Conservation (phyloP, 108 stramenopile species). For the Pelagomonas calceolata region DNA sequence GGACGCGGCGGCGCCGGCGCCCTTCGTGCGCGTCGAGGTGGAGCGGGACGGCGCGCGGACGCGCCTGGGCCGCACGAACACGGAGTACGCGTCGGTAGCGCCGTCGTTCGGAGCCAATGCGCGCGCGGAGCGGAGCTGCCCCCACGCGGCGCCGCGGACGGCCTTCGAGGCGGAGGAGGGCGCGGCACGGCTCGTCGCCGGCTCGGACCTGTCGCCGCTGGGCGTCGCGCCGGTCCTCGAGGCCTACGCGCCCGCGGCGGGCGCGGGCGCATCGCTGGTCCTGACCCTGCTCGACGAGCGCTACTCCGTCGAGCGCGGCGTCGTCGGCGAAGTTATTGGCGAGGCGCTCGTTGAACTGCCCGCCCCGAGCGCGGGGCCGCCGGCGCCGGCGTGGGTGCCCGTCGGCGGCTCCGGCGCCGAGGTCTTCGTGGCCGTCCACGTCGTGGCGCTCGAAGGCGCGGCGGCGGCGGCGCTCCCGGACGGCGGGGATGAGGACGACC, state of each 20-base stretch:
- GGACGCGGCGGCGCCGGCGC: neutral
- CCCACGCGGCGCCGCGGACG: neutral
- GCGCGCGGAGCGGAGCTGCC: neutral
- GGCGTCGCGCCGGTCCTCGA: neutral
- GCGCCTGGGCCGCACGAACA: neutral
- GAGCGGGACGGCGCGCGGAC: neutral
- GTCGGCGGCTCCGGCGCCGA: neutral
- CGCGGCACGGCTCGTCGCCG: neutral
- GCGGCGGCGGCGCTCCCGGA: neutral
- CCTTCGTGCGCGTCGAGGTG: neutral
- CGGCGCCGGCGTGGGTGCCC: neutral
- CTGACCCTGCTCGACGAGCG: neutral
- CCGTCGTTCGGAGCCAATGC: neutral
- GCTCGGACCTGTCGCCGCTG: neutral
- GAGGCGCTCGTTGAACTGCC: neutral
- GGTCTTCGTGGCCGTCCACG: neutral
- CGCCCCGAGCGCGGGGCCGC: neutral
- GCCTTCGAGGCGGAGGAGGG: neutral
- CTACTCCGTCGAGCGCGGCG: neutral
- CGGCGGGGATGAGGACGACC: neutral
- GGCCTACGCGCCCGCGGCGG: neutral
- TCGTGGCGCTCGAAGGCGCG: neutral
- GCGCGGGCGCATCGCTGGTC: neutral
- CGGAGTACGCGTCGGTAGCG: neutral
- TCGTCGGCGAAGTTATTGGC: neutral